phyloP scores from a whole-genome alignment of 495 filamentous ascomycete genomes.

The Annulohypoxylon maeteangense region DNA sequence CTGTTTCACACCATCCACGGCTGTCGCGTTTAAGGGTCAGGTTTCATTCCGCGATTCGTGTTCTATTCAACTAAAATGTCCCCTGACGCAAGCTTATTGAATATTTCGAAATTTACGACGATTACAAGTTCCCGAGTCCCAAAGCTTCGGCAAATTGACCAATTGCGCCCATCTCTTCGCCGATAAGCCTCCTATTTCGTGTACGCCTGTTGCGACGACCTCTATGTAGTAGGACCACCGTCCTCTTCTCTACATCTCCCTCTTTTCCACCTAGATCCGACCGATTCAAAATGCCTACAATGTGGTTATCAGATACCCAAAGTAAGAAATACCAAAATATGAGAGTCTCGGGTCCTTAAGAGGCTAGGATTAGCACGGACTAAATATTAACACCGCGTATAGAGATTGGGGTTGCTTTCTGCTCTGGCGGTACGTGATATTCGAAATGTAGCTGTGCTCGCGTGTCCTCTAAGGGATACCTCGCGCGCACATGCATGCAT shows the following conservation, averaged over 20 bases:
- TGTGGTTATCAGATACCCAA: constrained; percentile 96
- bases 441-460: constrained; percentile 23
- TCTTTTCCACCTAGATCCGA: neutral
- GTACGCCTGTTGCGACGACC: neutral
- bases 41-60: constrained; percentile 41
- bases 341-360: neutral
- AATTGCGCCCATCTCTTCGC: constrained; percentile 7
- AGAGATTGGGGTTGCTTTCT: constrained; percentile 98
- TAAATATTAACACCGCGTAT: constrained; percentile 28
- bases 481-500: constrained; percentile 2
- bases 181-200: neutral
- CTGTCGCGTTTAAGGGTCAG: constrained; percentile 14
- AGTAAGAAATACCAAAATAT: constrained; percentile 66
- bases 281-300: constrained; percentile 64
- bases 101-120: constrained; percentile 5
- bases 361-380: neutral
- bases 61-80: constrained; percentile 22
- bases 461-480: constrained; percentile 4
- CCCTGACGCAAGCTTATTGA: constrained; percentile 20
- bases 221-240: neutral
- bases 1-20: constrained; percentile 56
- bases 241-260: neutral
- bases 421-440: constrained; percentile 83
- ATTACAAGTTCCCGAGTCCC: neutral
- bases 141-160: constrained; percentile 8